These are phyloP conservation scores for Amanita fuliginea DNA, from an alignment of 768 basidiomycete genomes.

Conservation along the genomic window DNA sequence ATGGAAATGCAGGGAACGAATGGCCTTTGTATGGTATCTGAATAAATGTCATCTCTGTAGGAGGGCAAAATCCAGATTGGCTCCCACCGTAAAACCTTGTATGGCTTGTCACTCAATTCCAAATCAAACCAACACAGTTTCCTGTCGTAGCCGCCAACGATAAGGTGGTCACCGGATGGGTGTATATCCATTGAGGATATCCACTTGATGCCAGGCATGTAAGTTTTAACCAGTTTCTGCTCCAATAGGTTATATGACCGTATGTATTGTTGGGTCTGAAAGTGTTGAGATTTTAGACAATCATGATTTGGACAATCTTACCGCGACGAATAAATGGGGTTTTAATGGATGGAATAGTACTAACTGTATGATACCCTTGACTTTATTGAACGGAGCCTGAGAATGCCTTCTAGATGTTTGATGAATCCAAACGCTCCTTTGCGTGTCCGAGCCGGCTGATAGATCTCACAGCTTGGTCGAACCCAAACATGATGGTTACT, in stretches of 20 bases:
- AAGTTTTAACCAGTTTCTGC: slow-evolving; percentile 89
- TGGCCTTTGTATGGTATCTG: slow-evolving; percentile 90
- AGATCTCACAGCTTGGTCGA: slow-evolving; percentile 9
- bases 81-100: slow-evolving; percentile 80
- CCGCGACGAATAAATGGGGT: slow-evolving; percentile 96
- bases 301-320: slow-evolving; percentile 28
- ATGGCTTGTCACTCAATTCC: slow-evolving; percentile 92
- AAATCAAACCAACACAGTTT: slow-evolving; percentile 99
- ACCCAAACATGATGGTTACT: slow-evolving; percentile 22
- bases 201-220: slow-evolving; percentile 93
- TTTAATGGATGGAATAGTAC: slow-evolving; percentile 92
- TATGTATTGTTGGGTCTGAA: slow-evolving; percentile 91
- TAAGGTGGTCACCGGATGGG: slow-evolving; percentile 90
- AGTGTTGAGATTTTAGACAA: slow-evolving; percentile 8
- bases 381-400: slow-evolving; percentile 95
- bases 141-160: slow-evolving; percentile 95
- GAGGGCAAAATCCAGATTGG: slow-evolving; percentile 1
- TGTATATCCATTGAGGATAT: slow-evolving; percentile 97
- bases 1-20: slow-evolving; percentile 90
- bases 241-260: slow-evolving; percentile 90
- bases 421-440: slow-evolving; percentile 91
- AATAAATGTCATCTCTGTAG: slow-evolving; percentile 1
- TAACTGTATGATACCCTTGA: slow-evolving; percentile 82
- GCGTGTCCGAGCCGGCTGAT: slow-evolving; percentile 52
- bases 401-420: slow-evolving; percentile 90